Evolutionary conservation across 805 yeast species (phyloP), one percentile per base, ranked within the genome.

Genomic region (Barnettozyma vustinii): DNA sequence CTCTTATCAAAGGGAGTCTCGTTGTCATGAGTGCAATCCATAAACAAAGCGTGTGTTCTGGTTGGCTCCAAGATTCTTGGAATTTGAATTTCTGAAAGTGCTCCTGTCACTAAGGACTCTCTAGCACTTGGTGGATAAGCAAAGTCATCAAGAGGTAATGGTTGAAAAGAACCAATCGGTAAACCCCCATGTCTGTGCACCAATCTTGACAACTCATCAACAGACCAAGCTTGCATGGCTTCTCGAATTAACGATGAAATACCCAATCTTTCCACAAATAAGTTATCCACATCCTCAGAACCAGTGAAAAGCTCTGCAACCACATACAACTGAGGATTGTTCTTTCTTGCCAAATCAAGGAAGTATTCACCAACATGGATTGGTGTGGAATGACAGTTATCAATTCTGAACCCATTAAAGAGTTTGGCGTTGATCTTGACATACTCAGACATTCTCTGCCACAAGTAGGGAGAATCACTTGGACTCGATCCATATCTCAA

Each of bases 21-120:
- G 62, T 92, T 92, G 65, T 92, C 99, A 65, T 92, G 99, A 2
- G 98, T 91, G 61, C 97, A 92, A 62, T 94, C 98, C 97, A 94
- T 92, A 58, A 92, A 85, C 57, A 94, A 72, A 0, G 98, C 97
- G 68, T 90, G 97, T 4, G 96, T 95, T n/a, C 83, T 80, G 40
- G 83, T 78, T 4, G 84, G 74, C 1, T 81, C 73, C 42, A 92
- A 72, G 9, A 79, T 72, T 55, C 75, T 75, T 2, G 95, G 92
- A 44, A 87, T 75, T 51, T 80, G 81, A 52, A 85, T 69, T 62
- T 85, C 90, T 6, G 90, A 79, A 21, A 70, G 72, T 32, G 74
- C 51, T 13, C 55, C 47, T 18, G 46, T 54, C 33, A 57, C 50
- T 30, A 55, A 54, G 20, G 52, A 42, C 3, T 62, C 57, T 26